Evolutionary conservation across 2,329 filamentous ascomycete genomes (phyloP), one percentile per base, ranked within the genome.

Genomic region (Penicillium hesseltinei): DNA sequence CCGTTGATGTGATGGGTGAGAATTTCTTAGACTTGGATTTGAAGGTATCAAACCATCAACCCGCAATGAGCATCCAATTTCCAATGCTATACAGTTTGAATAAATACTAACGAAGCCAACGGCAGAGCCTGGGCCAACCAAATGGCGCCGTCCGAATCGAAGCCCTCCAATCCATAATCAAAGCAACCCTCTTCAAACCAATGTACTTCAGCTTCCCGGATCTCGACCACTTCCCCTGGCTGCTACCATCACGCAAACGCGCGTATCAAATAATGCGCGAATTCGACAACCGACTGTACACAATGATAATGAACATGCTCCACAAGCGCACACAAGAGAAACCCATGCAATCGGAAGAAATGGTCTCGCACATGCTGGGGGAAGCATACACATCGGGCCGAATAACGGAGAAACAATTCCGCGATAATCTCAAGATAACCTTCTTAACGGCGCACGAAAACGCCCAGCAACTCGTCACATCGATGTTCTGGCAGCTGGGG

Each of bases 381-480:
- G 51, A 50, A 36, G 69, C 68, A 3, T 57, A 63, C 31, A 59
- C 58, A 27, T 56, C 66, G 25, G 69, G 71, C 4, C 52, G 55
- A 17, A 66, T 70, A 36, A 71, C 62, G 7, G 72, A 77, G 54
- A 69, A 72, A 51, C 74, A 78, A 50, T 72, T 77, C 57, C 69
- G 73, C 17, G 72, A 77, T 49, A 78, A 78, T 42, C 57, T 75
- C 19, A 76, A 74, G 36, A 71, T 78, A 15, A 64, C 70, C 1
- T 78, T 77, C 46, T 67, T 78, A 15, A 76, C 76, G 0, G 75
- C 74, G 0, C 76, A 78, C 51, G 76, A 78, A 61, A 78, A 78
- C 54, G 71, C 74, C 1, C 75, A 78, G 62, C 65, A 73, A 52
- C 64, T 72, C 19, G 66, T 77, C 19, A 71, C 69, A 15, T 76